These are phyloP conservation scores for Torulaspora gathmanii DNA, from an alignment of 805 yeast species.

Conservation along the genomic window DNA sequence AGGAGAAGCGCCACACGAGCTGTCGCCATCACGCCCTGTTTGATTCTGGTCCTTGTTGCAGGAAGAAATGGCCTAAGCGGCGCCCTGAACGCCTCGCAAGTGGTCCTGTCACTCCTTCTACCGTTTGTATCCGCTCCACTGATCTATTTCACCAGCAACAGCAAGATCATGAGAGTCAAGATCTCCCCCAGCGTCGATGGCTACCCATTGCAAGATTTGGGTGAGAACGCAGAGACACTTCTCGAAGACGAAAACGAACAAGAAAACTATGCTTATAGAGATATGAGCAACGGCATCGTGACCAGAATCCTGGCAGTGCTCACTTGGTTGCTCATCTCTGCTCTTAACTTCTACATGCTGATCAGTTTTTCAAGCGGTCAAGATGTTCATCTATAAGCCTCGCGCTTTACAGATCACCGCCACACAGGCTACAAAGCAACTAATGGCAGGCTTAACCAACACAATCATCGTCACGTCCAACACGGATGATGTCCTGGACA, in stretches of 20 bases:
- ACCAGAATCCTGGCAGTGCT: conserved; percentile 48
- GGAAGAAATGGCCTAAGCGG: conserved; percentile 79
- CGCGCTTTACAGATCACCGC: conserved; percentile 3
- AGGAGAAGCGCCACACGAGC: conserved; percentile 78
- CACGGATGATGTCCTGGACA: conserved; percentile 6
- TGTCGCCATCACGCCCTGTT: conserved; percentile 82
- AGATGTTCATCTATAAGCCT: conserved; percentile 35
- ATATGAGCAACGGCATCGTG: conserved; percentile 43
- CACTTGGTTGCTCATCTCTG: conserved; percentile 66
- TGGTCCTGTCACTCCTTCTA: conserved; percentile 67
- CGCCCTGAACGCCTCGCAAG: conserved; percentile 81
- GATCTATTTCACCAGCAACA: conserved; percentile 70
- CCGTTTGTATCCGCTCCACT: conserved; percentile 90
- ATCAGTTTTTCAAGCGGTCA: conserved; percentile 46
- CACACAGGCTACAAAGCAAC: not conserved
- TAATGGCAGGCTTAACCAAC: conserved; percentile 18
- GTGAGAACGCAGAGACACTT: not conserved
- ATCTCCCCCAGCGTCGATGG: conserved; percentile 14
- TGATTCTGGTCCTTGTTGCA: conserved; percentile 63
- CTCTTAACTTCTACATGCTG: conserved; percentile 61
- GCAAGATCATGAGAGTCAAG: conserved; percentile 60
- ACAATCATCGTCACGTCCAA: conserved; percentile 26
- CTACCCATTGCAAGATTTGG: conserved; percentile 10
- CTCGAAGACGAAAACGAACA: conserved; percentile 1
- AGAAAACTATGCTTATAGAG: conserved; percentile 27